These are phyloP conservation scores for Sextonia rubra DNA, from an alignment of 164 flowering plant species.

Conservation along the genomic window DNA sequence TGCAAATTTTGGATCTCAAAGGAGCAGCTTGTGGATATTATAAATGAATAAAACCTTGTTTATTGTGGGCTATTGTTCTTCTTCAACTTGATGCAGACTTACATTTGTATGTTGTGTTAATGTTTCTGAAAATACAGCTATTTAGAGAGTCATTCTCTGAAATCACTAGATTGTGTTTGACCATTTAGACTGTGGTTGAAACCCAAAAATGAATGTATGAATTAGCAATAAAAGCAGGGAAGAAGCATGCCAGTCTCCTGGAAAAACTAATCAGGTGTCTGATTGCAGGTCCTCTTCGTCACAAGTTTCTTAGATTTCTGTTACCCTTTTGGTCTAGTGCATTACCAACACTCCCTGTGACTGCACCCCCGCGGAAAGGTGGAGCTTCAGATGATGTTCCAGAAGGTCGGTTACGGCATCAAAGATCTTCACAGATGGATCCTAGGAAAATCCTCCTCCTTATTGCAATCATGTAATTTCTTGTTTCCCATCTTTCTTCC, in stretches of 20 bases:
- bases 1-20: too few relatives aligned
- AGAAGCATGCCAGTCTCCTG: too few relatives aligned
- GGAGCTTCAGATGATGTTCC: slow-evolving; percentile 51
- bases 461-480: slow-evolving; percentile 80
- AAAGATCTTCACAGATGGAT: slow-evolving; percentile 85
- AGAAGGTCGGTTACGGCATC: slow-evolving; percentile 72
- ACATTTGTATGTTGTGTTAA: too few relatives aligned
- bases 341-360: slow-evolving; percentile 90
- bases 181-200: not conserved
- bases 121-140: too few relatives aligned
- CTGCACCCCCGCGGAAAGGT: slow-evolving; percentile 89
- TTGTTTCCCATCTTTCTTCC: slow-evolving; percentile 3
- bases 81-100: too few relatives aligned
- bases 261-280: not conserved
- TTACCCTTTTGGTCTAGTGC: slow-evolving; percentile 97
- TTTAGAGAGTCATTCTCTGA: not conserved
- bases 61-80: too few relatives aligned
- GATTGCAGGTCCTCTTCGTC: slow-evolving; percentile 73
- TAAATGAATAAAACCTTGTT: too few relatives aligned
- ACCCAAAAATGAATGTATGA: too few relatives aligned
- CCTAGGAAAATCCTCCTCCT: slow-evolving; percentile 88
- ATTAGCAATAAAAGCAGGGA: too few relatives aligned
- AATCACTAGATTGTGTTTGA: not conserved
- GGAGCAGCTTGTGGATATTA: too few relatives aligned
- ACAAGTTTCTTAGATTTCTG: slow-evolving; percentile 75